A percentile compares a stretch with the other conserved stretches of the same genome.
phyloP scores from a whole-genome alignment of 495 filamentous ascomycete species.

The Penicillium parvum region DNA sequence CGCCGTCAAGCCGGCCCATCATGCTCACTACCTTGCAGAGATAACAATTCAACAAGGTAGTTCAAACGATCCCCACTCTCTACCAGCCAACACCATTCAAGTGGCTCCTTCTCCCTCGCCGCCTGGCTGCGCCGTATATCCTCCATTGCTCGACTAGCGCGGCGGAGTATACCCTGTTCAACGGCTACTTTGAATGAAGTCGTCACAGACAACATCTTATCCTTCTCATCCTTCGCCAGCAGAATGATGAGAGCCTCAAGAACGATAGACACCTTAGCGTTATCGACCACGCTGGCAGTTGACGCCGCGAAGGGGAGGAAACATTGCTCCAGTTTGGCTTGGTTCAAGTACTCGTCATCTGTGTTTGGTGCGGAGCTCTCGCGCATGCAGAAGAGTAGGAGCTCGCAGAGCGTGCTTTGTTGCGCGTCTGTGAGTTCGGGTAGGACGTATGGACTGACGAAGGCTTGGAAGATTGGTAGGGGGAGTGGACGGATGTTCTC shows the following conservation, averaged over 20 bases:
- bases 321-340: conserved; percentile 56
- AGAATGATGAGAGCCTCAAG: conserved; percentile 68
- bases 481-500: conserved; percentile 63
- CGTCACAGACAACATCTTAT: conserved; percentile 39
- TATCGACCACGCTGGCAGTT: conserved; percentile 58
- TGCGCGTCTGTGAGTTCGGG: conserved; percentile 42
- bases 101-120: conserved; percentile 33
- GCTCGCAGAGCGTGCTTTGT: conserved; percentile 59
- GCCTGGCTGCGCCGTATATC: conserved; percentile 38
- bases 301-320: conserved; percentile 72
- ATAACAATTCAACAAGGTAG: conserved; percentile 29
- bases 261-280: conserved; percentile 73
- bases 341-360: conserved; percentile 44
- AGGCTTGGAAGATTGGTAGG: conserved; percentile 65
- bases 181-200: conserved; percentile 48
- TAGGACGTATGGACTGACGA: conserved; percentile 55
- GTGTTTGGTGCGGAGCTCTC: conserved; percentile 52
- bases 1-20: not conserved
- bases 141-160: conserved; percentile 50
- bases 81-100: conserved; percentile 35
- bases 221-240: conserved; percentile 37
- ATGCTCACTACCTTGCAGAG: not conserved
- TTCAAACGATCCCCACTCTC: conserved; percentile 41
- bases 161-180: conserved; percentile 57
- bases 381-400: conserved; percentile 59